Conservation (phyloP, 805 yeast genomes). For the Tetrapisispora pingtungensis region DNA sequence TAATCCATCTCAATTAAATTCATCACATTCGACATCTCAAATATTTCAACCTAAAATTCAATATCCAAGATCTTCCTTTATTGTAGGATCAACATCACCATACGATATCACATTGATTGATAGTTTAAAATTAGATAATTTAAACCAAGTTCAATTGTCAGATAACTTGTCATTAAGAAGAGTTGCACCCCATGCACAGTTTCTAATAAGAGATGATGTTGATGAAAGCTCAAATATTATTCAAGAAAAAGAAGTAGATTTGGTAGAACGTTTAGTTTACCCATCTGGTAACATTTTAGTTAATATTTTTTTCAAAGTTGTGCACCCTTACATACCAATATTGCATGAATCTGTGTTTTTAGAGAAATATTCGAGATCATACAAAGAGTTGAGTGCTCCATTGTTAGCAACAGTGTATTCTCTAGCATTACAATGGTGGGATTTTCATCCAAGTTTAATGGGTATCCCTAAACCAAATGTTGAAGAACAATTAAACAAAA, state of each 20-base stretch:
- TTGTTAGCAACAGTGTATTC: conserved; percentile 83
- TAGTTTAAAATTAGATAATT: conserved; percentile 51
- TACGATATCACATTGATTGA: conserved; percentile 67
- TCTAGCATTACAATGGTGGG: conserved; percentile 92
- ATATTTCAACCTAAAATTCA: conserved; percentile 34
- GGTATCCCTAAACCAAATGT: conserved; percentile 69
- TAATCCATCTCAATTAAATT: not conserved
- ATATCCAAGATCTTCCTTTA: conserved; percentile 82
- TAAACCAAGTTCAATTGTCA: conserved; percentile 72
- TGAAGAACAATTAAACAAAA: conserved; percentile 52
- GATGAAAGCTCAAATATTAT: conserved; percentile 56
- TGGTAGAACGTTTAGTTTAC: conserved; percentile 75
- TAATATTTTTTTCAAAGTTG: conserved; percentile 70
- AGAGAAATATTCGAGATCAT: conserved; percentile 85
- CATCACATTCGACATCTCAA: not conserved
- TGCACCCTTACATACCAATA: conserved; percentile 88
- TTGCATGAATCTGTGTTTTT: conserved; percentile 83
- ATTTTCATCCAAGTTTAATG: conserved; percentile 54
- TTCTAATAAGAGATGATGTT: conserved; percentile 71
- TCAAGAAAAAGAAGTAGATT: conserved; percentile 70
- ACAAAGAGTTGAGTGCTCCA: conserved; percentile 86
- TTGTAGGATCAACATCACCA: conserved; percentile 79
- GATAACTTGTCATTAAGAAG: conserved; percentile 60
- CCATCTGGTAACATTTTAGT: conserved; percentile 83
- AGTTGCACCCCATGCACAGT: conserved; percentile 68